phyloP scores from a whole-genome alignment of 1,284 basidiomycete genomes.

The Pseudozyma thailandica region DNA sequence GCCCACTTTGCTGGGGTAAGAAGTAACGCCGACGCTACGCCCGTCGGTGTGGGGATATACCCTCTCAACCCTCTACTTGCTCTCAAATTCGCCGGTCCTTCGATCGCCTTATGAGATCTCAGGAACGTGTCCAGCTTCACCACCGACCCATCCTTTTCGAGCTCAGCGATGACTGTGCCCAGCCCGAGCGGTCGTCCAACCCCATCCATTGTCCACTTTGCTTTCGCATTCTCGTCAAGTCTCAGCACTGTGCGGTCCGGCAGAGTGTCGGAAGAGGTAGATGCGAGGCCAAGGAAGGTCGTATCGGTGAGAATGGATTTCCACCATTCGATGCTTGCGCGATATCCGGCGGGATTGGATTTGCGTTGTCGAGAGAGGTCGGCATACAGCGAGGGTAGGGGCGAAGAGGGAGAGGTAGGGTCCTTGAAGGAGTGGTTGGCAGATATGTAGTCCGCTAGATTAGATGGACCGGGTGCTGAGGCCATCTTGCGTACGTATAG shows the following conservation, averaged over 20 bases:
- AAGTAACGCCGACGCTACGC: constrained; percentile 22
- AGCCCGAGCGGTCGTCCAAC: constrained; percentile 84
- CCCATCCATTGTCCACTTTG: constrained; percentile 57
- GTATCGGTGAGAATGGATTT: constrained; percentile 76
- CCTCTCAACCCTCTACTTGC: neutral
- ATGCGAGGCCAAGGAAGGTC: constrained; percentile 67
- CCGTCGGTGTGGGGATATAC: constrained; percentile 22
- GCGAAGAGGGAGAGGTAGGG: constrained; percentile 30
- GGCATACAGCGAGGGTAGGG: constrained; percentile 83
- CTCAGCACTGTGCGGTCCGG: constrained; percentile 71
- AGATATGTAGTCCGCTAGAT: constrained; percentile 28
- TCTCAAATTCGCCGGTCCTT: constrained; percentile 72
- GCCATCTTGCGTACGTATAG: too few relatives aligned
- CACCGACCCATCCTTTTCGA: constrained; percentile 67
- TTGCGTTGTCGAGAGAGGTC: constrained; percentile 84
- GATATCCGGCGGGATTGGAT: constrained; percentile 84
- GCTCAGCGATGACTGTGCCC: constrained; percentile 75
- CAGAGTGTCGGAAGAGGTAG: neutral
- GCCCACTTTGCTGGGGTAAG: constrained; percentile 73
- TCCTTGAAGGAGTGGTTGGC: constrained; percentile 31
- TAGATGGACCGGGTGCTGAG: neutral
- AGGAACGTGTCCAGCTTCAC: constrained; percentile 75
- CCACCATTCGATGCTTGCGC: constrained; percentile 89
- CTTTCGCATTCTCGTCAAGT: constrained; percentile 70
- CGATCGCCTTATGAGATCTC: constrained; percentile 74